phyloP scores from a whole-genome alignment of 2,329 filamentous ascomycete species.

The Verticillium isaacii region DNA sequence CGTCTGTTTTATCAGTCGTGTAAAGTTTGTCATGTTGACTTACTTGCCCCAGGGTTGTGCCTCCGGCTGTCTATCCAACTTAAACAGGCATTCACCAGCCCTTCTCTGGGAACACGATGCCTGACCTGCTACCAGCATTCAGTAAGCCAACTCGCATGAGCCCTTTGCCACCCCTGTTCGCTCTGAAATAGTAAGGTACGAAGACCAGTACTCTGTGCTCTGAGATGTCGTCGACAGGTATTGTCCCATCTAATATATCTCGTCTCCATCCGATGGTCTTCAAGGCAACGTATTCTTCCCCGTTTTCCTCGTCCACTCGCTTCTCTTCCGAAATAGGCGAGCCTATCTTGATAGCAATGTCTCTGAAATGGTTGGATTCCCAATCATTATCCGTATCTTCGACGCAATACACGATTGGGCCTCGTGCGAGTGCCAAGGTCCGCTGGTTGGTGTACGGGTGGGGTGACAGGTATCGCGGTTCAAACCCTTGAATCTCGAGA shows the following conservation, averaged over 20 bases:
- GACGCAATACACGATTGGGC: constrained; percentile 3
- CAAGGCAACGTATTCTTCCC: background rate
- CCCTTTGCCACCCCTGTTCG: constrained; percentile 2
- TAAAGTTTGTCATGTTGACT: too few relatives aligned
- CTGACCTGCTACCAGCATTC: background rate
- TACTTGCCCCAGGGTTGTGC: too few relatives aligned
- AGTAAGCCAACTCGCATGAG: constrained; percentile 3
- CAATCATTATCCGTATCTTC: constrained; percentile 3
- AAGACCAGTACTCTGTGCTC: constrained; percentile 1
- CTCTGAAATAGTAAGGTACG: constrained; percentile 2
- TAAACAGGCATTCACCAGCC: background rate
- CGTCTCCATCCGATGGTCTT: background rate
- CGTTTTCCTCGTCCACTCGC: background rate
- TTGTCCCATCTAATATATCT: background rate
- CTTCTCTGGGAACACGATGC: background rate
- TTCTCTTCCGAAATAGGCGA: background rate
- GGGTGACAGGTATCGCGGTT: constrained; percentile 42
- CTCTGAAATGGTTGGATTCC: background rate
- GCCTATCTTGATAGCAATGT: background rate
- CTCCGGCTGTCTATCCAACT: background rate
- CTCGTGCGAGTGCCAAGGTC: constrained; percentile 26
- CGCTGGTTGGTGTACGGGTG: constrained; percentile 53
- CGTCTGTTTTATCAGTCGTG: too few relatives aligned
- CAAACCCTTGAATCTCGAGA: constrained; percentile 38
- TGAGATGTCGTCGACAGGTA: background rate